Evolutionary conservation across 2,329 filamentous ascomycete genomes (phyloP), one percentile per base, ranked within the genome.

Genomic region (Penicillium sp.): DNA sequence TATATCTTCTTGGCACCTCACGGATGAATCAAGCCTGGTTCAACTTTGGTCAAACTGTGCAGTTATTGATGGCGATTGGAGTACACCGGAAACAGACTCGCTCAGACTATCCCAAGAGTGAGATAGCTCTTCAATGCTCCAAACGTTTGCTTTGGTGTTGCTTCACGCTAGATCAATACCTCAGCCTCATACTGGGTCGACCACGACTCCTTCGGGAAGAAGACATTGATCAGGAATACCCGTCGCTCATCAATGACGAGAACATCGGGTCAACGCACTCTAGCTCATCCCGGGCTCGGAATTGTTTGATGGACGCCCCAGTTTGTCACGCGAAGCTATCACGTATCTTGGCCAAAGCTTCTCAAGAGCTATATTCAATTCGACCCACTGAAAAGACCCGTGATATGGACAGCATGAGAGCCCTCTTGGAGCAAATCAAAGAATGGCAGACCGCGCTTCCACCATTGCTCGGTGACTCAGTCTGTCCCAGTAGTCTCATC

Each of bases 81-180:
- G 50, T 77, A 22, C 74, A 77, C 55, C 64, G 70, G 48, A 62
- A 57, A 37, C 58, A 56, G 19, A 22, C 58, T 14, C 55, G 47
- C 21, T 51, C 29, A 13, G 29, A 14, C 26, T 16, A n/a, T 5
- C 29, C 53, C 5, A n/a, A 14, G 13, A 26, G 7, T 10, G 13
- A 53, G 14, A 22, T 59, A 55, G 60, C 21, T 31, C 56, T 52
- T 27, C 72, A 77, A 57, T 75, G 70, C 39, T 68, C 69, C 2
- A 73, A 73, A 51, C 68, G 75, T 11, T 62, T 72, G 1, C 68
- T 77, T 19, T 77, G 74, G 73, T 70, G 73, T 21, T 69, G 69
- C 2, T 74, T 72, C 27, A 77, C 73, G 2, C 60, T 77, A 5
- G 75, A 77, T 48, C 71, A 71, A 33, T 77, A 77, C 53, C 56